Evolutionary conservation across 345 rosid genomes (phyloP).

Genomic region (Euphorbia tirucalli): DNA sequence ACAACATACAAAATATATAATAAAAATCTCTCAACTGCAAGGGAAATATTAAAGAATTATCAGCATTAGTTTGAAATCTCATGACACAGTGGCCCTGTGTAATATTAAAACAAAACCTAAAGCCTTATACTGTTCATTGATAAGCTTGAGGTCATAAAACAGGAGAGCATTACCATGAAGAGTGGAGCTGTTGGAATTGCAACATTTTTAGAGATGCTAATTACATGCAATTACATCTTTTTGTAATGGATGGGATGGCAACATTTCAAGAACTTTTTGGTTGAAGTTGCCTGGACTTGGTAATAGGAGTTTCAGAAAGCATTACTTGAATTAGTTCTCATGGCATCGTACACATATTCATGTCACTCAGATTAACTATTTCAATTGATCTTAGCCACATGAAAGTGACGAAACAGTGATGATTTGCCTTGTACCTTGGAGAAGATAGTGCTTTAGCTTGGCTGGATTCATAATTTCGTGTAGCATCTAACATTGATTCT

Average conservation of each 20-base stretch:
- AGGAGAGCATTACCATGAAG: background rate
- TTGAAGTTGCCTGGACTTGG: background rate
- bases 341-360: background rate
- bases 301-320: background rate
- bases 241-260: too few species aligned
- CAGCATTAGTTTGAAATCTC: too few species aligned
- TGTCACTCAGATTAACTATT: background rate
- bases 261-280: too few species aligned
- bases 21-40: too few species aligned
- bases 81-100: too few species aligned
- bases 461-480: conserved; percentile 73
- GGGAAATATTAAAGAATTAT: too few species aligned
- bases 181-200: background rate
- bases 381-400: background rate
- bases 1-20: too few species aligned
- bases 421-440: conserved; percentile 42
- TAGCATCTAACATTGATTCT: conserved; percentile 89
- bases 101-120: too few species aligned
- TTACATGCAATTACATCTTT: background rate
- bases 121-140: background rate
- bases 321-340: background rate
- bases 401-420: background rate
- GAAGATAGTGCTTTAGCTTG: conserved; percentile 65
- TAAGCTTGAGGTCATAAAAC: background rate
- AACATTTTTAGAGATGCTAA: background rate